phyloP scores from a whole-genome alignment of 1,284 basidiomycete genomes.

The Porogramme epimiltina region DNA sequence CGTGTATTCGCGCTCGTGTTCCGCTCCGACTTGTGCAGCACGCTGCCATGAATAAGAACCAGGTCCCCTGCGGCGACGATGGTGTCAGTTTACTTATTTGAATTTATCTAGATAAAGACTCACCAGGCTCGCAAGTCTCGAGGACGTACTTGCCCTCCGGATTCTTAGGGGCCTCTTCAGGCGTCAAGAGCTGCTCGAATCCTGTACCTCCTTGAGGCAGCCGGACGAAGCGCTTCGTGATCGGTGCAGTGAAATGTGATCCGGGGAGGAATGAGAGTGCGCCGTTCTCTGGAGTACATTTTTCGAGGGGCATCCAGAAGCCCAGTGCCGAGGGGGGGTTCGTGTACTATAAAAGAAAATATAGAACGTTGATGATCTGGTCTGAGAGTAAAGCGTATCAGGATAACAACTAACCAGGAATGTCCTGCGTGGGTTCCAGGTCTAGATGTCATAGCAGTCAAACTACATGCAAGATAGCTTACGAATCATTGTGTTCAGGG shows the following conservation, averaged over 20 bases:
- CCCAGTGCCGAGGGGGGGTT: conserved; percentile 90
- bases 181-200: conserved; percentile 63
- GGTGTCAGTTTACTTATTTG: not conserved
- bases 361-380: too few species aligned
- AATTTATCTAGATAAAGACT: conserved; percentile 16
- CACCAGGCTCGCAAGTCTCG: conserved; percentile 79
- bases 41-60: conserved; percentile 88
- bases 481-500: conserved; percentile 84
- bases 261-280: conserved; percentile 91
- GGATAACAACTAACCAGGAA: too few species aligned
- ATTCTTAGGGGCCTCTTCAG: conserved; percentile 44
- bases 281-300: conserved; percentile 83
- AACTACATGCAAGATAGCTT: conserved; percentile 35
- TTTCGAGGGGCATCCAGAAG: conserved; percentile 94
- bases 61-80: conserved; percentile 60
- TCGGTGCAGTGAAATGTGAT: conserved; percentile 75
- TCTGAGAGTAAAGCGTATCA: too few species aligned
- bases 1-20: conserved; percentile 76
- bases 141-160: conserved; percentile 63
- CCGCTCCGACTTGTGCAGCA: conserved; percentile 86
- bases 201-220: conserved; percentile 74
- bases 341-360: conserved; percentile 71
- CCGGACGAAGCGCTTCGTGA: conserved; percentile 85
- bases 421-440: conserved; percentile 50
- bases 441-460: too few species aligned